Evolutionary conservation across 768 basidiomycete species (phyloP), one percentile per base, ranked within the genome.

Genomic region (Lyophyllum shimeji): DNA sequence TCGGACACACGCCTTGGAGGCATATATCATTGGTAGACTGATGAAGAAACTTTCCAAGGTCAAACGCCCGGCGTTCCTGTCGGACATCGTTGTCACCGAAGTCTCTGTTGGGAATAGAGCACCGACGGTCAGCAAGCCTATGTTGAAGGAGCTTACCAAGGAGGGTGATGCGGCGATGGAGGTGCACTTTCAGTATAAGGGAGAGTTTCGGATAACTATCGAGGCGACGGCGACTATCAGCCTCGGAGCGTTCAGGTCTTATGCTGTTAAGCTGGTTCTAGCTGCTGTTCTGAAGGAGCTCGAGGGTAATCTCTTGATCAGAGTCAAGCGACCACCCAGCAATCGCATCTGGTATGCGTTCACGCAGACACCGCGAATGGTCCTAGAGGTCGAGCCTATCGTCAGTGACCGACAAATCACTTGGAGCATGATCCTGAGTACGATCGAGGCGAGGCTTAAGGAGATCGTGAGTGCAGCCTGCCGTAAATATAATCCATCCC

Each of bases 281-380:
- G 94, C 95, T 0, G 87, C 88, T 15, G 89, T 97, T 3, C 71
- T 99, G 51, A 87, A 90, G 62, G 92, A 93, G 64, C 69, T 99
- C 29, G 93, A 96, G 64, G 97, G 97, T 8, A 95, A 97, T 67
- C 68, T 98, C 25, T 75, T 96, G 23, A 73, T 98, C 66, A 89
- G 87, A 65, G 80, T 98, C 61, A 99, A 99, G 69, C 81, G 87
- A n/a, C 95, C 97, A 9, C 97, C 97, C 1, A 93, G 89, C 67
- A 95, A 89, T 67, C 88, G 97, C 25, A 81, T 99, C 46, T 99
- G 96, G 97, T 96, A 92, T 69, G 90, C 89, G 1, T 99, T 99
- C 67, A 97, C 95, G 29, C 82, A 87, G 60, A 83, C 84, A 67
- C 97, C 97, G 0, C 82, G 84, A 65, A 90, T 98, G 82, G 88